Evolutionary conservation across 1,284 basidiomycete species (phyloP), one percentile per base, ranked within the genome.

Genomic region (Naganishia liquefaciens): DNA sequence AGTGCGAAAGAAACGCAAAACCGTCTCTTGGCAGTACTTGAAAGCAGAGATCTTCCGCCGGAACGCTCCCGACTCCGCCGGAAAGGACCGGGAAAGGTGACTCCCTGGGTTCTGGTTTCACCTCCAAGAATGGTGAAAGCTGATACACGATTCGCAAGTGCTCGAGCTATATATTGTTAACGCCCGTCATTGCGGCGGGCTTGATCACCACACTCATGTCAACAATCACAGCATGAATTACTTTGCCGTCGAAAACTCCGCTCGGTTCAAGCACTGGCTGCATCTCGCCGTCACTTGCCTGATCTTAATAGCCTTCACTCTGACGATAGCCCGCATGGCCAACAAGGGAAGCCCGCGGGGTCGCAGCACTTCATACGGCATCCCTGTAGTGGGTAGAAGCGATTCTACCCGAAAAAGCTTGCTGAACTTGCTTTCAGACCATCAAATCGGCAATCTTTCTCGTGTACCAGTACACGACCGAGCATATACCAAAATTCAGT

Each of bases 251-350:
- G 21, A 33, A 15, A 54, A 40, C 23, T 40, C 53, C 2, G n/a
- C 53, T 10, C 21, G 53, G 40, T 15, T 54, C 39, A 54, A 43
- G 5, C 10, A 27, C 21, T 43, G 53, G 53, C 53, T 54, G 4
- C 53, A 43, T 25, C 23, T 40, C 19, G 28, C 27, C 21, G 13
- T 54, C 3, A 25, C 53, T 17, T 15, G 42, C n/a, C 17, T 43
- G 10, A 5, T 54, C 15, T 21, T 25, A 13, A 54, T 23, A 1
- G 39, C 53, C 6, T 43, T 54, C 23, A 19, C 27, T 21, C 39
- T 54, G 21, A 40, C 53, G 13, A 54, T 54, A 21, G 53, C 53
- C 9, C 37, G 53, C 13, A 54, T 54, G 3, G 53, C 53, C 19
- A 54, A 54, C 40, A 54, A 54, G 53, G 53, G 39, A 17, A 54